Conservation (phyloP, 768 basidiomycete genomes). For the Rhodotorula babjevae region DNA sequence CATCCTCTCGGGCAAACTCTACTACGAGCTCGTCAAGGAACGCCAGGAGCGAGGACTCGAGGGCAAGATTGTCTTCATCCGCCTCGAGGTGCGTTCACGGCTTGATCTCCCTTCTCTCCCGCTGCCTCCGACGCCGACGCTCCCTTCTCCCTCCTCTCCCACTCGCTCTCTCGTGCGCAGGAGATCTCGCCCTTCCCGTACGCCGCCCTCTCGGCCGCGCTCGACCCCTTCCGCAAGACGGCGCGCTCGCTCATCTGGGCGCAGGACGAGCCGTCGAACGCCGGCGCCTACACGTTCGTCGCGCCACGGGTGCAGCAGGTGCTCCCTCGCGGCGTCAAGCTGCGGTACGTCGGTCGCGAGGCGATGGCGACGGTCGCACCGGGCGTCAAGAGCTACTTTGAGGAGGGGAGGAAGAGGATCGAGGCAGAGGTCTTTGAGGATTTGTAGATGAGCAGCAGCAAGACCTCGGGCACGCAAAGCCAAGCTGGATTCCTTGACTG, state of each 20-base stretch:
- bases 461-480: too few species aligned
- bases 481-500: too few species aligned
- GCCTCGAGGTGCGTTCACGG: slow-evolving; percentile 30
- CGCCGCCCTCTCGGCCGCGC: slow-evolving; percentile 51
- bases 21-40: slow-evolving; percentile 76
- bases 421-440: slow-evolving; percentile 56
- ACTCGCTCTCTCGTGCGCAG: slow-evolving; percentile 56
- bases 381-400: slow-evolving; percentile 67
- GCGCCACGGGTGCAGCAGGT: slow-evolving; percentile 56
- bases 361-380: slow-evolving; percentile 72
- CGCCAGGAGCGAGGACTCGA: slow-evolving; percentile 54
- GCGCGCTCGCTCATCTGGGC: slow-evolving; percentile 58
- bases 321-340: slow-evolving; percentile 49
- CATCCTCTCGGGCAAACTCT: slow-evolving; percentile 74
- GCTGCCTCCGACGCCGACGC: background rate
- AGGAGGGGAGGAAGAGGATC: slow-evolving; percentile 60
- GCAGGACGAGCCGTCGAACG: slow-evolving; percentile 85
- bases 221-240: slow-evolving; percentile 52
- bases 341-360: slow-evolving; percentile 58
- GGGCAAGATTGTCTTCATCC: slow-evolving; percentile 44
- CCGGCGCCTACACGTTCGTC: slow-evolving; percentile 73
- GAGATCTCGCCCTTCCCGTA: slow-evolving; percentile 88
- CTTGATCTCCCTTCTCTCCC: too few species aligned
- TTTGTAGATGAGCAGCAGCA: slow-evolving; percentile 6
- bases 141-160: background rate